phyloP scores from a whole-genome alignment of 2,329 filamentous ascomycete species.

The Diaporthe caulivora region DNA sequence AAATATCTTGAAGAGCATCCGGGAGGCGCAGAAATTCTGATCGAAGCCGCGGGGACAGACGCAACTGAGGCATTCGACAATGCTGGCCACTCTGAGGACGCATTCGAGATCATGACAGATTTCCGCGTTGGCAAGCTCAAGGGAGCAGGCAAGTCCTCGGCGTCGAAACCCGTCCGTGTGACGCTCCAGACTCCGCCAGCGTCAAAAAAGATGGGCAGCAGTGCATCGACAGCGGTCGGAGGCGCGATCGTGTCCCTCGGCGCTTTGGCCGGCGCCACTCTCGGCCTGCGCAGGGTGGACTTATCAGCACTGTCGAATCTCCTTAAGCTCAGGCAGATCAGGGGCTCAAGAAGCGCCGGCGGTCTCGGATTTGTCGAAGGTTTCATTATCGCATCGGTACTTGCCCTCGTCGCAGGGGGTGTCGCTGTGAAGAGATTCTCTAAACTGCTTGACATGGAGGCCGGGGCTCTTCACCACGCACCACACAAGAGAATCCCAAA shows the following conservation, averaged over 20 bases:
- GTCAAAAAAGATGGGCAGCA: slow-evolving; percentile 19
- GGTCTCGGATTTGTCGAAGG: slow-evolving; percentile 53
- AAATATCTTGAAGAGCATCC: slow-evolving; percentile 71
- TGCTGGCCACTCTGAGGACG: slow-evolving; percentile 81
- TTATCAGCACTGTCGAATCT: slow-evolving; percentile 41
- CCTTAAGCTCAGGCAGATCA: slow-evolving; percentile 14
- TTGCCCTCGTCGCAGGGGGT: slow-evolving; percentile 50
- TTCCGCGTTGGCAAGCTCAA: slow-evolving; percentile 54
- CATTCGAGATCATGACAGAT: slow-evolving; percentile 56
- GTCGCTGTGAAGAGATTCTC: slow-evolving; percentile 48
- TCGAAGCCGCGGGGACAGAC: slow-evolving; percentile 83
- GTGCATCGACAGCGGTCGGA: slow-evolving; percentile 25
- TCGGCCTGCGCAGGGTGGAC: slow-evolving; percentile 35
- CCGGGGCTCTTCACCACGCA: slow-evolving; percentile 50
- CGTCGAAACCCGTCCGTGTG: slow-evolving; percentile 32
- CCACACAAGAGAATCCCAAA: slow-evolving; percentile 55
- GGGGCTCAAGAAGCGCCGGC: slow-evolving; percentile 32
- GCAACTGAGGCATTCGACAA: slow-evolving; percentile 86
- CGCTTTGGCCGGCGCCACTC: slow-evolving; percentile 28
- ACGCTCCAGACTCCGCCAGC: slow-evolving; percentile 26
- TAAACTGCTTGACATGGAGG: slow-evolving; percentile 49
- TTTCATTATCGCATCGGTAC: slow-evolving; percentile 51
- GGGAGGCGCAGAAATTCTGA: slow-evolving; percentile 81
- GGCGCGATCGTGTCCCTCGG: slow-evolving; percentile 33
- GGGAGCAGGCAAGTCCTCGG: slow-evolving; percentile 41